Conservation (phyloP, 2,329 filamentous ascomycete genomes). For the Periglandula ipomoeae region DNA sequence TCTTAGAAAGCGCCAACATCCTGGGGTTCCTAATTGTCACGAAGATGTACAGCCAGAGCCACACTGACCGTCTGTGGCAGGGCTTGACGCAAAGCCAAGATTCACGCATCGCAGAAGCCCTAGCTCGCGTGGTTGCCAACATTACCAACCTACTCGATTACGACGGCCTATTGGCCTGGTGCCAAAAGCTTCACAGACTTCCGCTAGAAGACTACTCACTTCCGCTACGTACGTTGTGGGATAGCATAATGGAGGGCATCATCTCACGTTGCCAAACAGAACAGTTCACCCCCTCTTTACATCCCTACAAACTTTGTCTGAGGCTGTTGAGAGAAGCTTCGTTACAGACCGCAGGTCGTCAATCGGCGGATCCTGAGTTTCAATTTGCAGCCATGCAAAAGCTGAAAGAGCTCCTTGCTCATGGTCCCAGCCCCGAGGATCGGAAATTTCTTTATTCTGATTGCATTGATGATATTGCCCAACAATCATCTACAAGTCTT, state of each 20-base stretch:
- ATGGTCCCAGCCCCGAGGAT: conserved; percentile 43
- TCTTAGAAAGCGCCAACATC: conserved; percentile 71
- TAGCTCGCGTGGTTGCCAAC: conserved; percentile 54
- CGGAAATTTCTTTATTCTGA: conserved; percentile 54
- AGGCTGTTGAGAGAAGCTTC: conserved; percentile 66
- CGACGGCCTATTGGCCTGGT: conserved; percentile 52
- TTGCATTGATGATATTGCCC: conserved; percentile 60
- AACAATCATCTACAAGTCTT: conserved; percentile 53
- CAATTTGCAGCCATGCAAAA: conserved; percentile 55
- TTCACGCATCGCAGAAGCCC: conserved; percentile 71
- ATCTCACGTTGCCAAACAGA: conserved; percentile 34
- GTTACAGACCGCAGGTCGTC: conserved; percentile 40
- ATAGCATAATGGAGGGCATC: conserved; percentile 42
- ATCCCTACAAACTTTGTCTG: conserved; percentile 46
- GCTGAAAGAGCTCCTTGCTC: conserved; percentile 49
- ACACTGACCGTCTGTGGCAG: conserved; percentile 78
- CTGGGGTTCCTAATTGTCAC: conserved; percentile 81
- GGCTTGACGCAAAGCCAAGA: conserved; percentile 76
- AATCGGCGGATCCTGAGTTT: conserved; percentile 50
- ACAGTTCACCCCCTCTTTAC: conserved; percentile 23
- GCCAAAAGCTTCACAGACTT: conserved; percentile 58
- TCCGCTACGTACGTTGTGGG: conserved; percentile 53
- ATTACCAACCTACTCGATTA: conserved; percentile 41
- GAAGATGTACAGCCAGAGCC: conserved; percentile 56
- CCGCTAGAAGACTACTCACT: conserved; percentile 54